Percentiles rank a stretch among this genome's conserved stretches.
Conservation (phyloP, 2,329 filamentous ascomycete species). For the Harringtonia lauricola region DNA sequence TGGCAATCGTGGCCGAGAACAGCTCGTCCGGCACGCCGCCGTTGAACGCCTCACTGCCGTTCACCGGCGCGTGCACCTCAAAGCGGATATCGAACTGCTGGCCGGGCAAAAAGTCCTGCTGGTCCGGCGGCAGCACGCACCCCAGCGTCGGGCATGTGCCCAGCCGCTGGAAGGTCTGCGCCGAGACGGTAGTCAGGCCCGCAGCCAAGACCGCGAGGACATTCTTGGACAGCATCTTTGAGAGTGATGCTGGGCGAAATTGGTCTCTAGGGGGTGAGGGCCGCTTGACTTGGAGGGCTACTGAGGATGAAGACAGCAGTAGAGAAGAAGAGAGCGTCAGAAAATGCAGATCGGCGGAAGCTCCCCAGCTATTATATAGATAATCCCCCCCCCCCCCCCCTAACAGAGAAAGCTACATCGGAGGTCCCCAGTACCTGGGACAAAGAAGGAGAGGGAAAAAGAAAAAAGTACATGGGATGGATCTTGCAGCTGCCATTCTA, state of each 20-base stretch:
- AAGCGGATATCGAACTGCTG: slow-evolving; percentile 15
- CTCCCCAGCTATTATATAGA: too few relatives aligned
- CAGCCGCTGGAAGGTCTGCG: slow-evolving; percentile 47
- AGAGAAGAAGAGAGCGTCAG: too few relatives aligned
- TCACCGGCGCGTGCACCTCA: slow-evolving; percentile 53
- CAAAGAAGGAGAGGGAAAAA: too few relatives aligned
- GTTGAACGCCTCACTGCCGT: slow-evolving; percentile 24
- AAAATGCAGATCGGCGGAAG: too few relatives aligned
- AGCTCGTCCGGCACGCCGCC: slow-evolving; percentile 14
- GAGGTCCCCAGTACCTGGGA: too few relatives aligned
- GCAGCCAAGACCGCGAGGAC: neutral
- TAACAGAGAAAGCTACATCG: too few relatives aligned
- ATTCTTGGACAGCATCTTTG: neutral
- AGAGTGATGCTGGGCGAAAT: neutral
- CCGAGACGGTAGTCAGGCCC: neutral
- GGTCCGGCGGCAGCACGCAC: slow-evolving; percentile 49
- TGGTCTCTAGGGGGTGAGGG: too few relatives aligned
- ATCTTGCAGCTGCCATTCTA: too few relatives aligned
- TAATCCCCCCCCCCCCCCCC: too few relatives aligned
- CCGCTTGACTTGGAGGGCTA: too few relatives aligned
- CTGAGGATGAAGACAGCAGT: too few relatives aligned
- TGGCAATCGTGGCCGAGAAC: slow-evolving; percentile 1
- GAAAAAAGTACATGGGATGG: too few relatives aligned
- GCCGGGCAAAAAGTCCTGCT: slow-evolving; percentile 68
- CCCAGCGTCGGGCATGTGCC: slow-evolving; percentile 48